Evolutionary conservation across 768 basidiomycete genomes (phyloP).

Genomic region (Sarcodon sp.): DNA sequence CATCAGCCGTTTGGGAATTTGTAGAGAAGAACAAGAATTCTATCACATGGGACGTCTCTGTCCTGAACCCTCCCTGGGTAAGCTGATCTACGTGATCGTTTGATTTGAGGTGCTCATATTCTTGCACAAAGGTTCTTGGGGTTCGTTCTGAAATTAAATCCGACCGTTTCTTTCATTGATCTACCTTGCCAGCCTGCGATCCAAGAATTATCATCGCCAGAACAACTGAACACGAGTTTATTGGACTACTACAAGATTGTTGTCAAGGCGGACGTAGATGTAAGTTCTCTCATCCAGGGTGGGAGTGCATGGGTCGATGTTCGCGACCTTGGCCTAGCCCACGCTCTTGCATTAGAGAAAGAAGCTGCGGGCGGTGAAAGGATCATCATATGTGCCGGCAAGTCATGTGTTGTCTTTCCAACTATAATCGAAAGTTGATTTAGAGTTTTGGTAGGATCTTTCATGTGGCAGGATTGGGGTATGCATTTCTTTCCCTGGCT

Average conservation of each 20-base stretch:
- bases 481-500: background rate
- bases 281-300: background rate
- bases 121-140: background rate
- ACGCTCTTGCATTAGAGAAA: constrained; percentile 36
- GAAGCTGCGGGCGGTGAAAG: constrained; percentile 42
- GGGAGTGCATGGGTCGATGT: constrained; percentile 25
- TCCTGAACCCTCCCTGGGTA: constrained; percentile 1
- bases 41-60: constrained; percentile 11
- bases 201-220: background rate
- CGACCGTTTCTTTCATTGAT: too few species aligned
- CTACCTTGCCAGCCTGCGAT: background rate
- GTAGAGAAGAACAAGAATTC: constrained; percentile 23
- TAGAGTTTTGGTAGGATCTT: background rate
- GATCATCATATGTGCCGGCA: constrained; percentile 29
- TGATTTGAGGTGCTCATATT: background rate
- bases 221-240: background rate
- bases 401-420: background rate
- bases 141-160: background rate
- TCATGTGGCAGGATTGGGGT: background rate
- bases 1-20: constrained; percentile 1
- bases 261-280: background rate
- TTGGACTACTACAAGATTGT: background rate
- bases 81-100: background rate
- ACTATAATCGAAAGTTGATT: background rate
- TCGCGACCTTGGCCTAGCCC: constrained; percentile 41